A percentile compares a stretch with the other conserved stretches of the same genome.
Conservation (phyloP, 306 rosid genomes). For the Coriaria nepalensis region DNA sequence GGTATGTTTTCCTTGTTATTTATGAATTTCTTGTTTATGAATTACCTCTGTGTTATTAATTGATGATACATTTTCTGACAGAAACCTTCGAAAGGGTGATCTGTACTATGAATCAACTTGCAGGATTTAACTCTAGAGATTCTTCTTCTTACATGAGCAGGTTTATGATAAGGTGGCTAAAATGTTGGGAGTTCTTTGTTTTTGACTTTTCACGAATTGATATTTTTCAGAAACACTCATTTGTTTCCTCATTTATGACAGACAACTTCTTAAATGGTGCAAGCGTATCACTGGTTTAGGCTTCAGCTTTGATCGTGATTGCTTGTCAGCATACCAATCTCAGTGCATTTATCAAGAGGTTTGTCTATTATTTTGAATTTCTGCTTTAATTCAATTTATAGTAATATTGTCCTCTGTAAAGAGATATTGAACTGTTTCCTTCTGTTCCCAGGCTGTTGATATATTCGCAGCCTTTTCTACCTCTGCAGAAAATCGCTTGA, state of each 20-base stretch:
- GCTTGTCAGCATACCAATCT: conserved; percentile 37
- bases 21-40: neutral
- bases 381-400: neutral
- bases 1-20: conserved; percentile 29
- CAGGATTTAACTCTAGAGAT: conserved; percentile 28
- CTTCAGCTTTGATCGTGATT: conserved; percentile 33
- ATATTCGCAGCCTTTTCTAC: conserved; percentile 71
- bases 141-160: conserved; percentile 37
- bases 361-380: conserved; percentile 5
- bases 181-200: conserved; percentile 2
- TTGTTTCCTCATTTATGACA: conserved; percentile 21
- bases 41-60: no score
- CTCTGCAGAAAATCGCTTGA: conserved; percentile 43
- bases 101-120: conserved; percentile 25
- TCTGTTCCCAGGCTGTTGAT: conserved; percentile 65
- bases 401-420: conserved; percentile 5
- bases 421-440: conserved; percentile 4
- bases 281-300: conserved; percentile 56
- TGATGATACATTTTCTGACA: conserved; percentile 17
- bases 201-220: neutral
- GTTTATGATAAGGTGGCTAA: conserved; percentile 60
- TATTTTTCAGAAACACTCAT: neutral
- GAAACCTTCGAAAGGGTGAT: conserved; percentile 66
- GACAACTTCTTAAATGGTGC: conserved; percentile 97
- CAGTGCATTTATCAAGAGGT: conserved; percentile 66